Conservation (phyloP, 345 rosid genomes). For the Xanthoceras sorbifolium region DNA sequence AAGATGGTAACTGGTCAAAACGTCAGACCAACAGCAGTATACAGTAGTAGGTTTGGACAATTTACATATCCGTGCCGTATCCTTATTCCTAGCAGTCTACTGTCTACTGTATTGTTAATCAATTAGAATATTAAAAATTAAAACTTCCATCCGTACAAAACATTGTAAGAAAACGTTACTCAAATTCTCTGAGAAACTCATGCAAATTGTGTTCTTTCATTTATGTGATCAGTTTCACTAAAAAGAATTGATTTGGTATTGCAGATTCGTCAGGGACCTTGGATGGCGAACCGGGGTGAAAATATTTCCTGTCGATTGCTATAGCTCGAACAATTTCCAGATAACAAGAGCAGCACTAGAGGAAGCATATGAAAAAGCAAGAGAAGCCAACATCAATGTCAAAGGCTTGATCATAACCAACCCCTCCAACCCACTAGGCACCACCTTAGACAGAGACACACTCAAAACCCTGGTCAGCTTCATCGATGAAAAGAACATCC, state of each 20-base stretch:
- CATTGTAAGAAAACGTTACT: neutral
- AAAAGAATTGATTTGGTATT: neutral
- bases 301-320: conserved; percentile 62
- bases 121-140: too few species aligned
- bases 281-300: conserved; percentile 81
- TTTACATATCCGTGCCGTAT: neutral
- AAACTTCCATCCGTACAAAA: too few species aligned
- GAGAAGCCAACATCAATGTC: conserved; percentile 44
- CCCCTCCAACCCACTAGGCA: conserved; percentile 92
- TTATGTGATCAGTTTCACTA: neutral
- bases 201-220: neutral
- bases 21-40: neutral
- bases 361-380: conserved; percentile 55
- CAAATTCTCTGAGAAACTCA: too few species aligned
- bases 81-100: neutral
- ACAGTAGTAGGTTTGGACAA: neutral
- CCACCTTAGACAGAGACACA: conserved; percentile 51
- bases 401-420: conserved; percentile 78
- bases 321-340: conserved; percentile 65
- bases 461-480: conserved; percentile 50
- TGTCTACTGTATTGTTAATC: neutral
- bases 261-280: conserved; percentile 80
- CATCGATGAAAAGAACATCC: conserved; percentile 56
- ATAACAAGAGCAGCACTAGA: conserved; percentile 57
- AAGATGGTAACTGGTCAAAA: neutral